Evolutionary conservation across 805 yeast genomes (phyloP).

Genomic region (Pachysolen tannophilus): DNA sequence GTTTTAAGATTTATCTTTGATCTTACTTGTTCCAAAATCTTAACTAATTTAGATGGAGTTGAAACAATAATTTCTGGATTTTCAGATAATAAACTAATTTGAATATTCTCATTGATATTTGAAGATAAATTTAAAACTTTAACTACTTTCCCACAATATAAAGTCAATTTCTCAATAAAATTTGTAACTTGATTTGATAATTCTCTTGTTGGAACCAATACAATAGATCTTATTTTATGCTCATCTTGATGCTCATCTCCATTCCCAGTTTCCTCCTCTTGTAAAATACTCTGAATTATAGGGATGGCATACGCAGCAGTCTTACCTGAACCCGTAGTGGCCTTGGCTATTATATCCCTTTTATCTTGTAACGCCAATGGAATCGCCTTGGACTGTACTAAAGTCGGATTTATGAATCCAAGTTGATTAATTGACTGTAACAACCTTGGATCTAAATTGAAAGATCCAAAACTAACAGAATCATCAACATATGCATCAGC

Average conservation of each 20-base stretch:
- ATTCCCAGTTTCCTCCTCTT: conserved; percentile 21
- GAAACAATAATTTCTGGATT: conserved; percentile 77
- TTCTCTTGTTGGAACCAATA: conserved; percentile 91
- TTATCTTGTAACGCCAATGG: conserved; percentile 86
- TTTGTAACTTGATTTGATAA: conserved; percentile 76
- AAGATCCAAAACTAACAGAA: conserved; percentile 60
- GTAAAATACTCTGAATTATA: conserved; percentile 67
- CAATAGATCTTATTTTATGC: conserved; percentile 42
- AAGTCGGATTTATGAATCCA: conserved; percentile 81
- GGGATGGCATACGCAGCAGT: conserved; percentile 90
- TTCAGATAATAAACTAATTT: conserved; percentile 59
- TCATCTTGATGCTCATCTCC: conserved; percentile 15
- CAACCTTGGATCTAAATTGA: conserved; percentile 76
- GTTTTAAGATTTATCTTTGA: conserved; percentile 43
- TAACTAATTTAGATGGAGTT: conserved; percentile 76
- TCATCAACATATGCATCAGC: conserved; percentile 68
- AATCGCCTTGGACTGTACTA: conserved; percentile 86
- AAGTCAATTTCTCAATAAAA: conserved; percentile 59
- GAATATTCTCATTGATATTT: conserved; percentile 58
- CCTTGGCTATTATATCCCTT: conserved; percentile 88
- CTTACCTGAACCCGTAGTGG: conserved; percentile 94
- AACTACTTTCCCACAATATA: conserved; percentile 63
- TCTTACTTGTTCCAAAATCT: conserved; percentile 37
- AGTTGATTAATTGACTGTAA: conserved; percentile 74
- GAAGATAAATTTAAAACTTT: conserved; percentile 53